phyloP scores from a whole-genome alignment of 306 rosid genomes.

The Prunus kanzakura region DNA sequence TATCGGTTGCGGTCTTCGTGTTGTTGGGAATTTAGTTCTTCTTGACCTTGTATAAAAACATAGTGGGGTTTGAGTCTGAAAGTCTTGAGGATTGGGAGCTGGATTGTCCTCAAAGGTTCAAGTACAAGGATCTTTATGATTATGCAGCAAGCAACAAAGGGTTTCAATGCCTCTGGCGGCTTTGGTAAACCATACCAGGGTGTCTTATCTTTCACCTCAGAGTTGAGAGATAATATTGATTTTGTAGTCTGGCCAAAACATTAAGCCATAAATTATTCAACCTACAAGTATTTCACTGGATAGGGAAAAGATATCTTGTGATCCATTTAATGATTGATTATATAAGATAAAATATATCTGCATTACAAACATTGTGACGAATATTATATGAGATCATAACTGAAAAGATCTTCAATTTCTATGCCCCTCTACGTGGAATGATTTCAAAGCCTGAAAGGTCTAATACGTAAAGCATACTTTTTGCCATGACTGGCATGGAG shows the following conservation, averaged over 20 bases:
- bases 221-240: no score
- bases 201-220: slow-evolving; percentile 18
- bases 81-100: slow-evolving; percentile 69
- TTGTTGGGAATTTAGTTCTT: slow-evolving; percentile 21
- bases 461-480: background rate
- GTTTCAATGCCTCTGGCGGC: slow-evolving; percentile 61
- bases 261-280: background rate
- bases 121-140: slow-evolving; percentile 48
- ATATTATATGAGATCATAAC: background rate
- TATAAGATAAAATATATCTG: background rate
- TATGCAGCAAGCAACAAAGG: slow-evolving; percentile 57
- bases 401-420: background rate
- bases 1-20: no score
- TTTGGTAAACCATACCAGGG: slow-evolving; percentile 70
- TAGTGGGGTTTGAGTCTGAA: slow-evolving; percentile 25
- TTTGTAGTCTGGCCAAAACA: background rate
- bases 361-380: background rate
- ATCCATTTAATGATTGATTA: background rate
- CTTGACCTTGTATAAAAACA: slow-evolving; percentile 24
- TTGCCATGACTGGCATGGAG: slow-evolving; percentile 13
- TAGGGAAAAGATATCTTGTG: background rate
- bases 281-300: background rate
- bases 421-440: background rate
- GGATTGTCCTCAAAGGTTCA: slow-evolving; percentile 72
- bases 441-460: background rate